These are phyloP conservation scores for Aspergillus japonicus DNA, from an alignment of 2,329 filamentous ascomycete genomes.

Conservation along the genomic window DNA sequence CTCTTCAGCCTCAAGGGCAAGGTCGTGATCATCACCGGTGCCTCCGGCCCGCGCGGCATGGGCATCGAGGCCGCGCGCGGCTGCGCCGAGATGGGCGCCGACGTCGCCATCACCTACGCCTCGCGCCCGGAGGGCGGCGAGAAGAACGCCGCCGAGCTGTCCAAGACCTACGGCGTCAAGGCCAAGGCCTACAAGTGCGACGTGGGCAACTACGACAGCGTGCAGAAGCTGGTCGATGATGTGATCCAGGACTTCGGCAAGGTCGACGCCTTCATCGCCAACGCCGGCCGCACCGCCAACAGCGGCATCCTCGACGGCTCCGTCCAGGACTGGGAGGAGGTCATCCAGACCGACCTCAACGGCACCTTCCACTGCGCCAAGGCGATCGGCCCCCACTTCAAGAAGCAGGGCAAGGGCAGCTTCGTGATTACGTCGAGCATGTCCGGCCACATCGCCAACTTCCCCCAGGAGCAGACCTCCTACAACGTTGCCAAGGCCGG, in stretches of 20 bases:
- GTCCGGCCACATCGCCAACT: conserved; percentile 56
- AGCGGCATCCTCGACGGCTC: conserved; percentile 67
- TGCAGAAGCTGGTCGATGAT: conserved; percentile 57
- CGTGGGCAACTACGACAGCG: conserved; percentile 57
- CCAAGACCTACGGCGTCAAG: conserved; percentile 62
- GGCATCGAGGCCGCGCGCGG: conserved; percentile 66
- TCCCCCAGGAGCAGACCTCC: conserved; percentile 64
- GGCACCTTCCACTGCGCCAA: conserved; percentile 83
- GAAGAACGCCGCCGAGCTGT: conserved; percentile 64
- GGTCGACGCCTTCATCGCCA: conserved; percentile 67
- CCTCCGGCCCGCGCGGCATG: conserved; percentile 63
- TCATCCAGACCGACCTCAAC: conserved; percentile 84
- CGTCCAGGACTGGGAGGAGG: conserved; percentile 70
- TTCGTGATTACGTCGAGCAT: conserved; percentile 68
- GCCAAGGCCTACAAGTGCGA: conserved; percentile 67
- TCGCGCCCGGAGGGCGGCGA: conserved; percentile 61
- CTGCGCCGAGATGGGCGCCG: conserved; percentile 63
- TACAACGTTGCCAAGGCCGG: conserved; percentile 67
- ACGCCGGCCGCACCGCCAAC: conserved; percentile 69
- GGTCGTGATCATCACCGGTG: conserved; percentile 50
- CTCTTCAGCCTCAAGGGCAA: conserved; percentile 51
- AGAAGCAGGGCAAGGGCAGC: conserved; percentile 62
- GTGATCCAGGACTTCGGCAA: conserved; percentile 69
- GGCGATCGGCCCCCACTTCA: conserved; percentile 79
- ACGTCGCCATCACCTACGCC: conserved; percentile 66